Base-by-base conservation (phyloP, 164 flowering plant species). In the Nelumbo lutea region DNA sequence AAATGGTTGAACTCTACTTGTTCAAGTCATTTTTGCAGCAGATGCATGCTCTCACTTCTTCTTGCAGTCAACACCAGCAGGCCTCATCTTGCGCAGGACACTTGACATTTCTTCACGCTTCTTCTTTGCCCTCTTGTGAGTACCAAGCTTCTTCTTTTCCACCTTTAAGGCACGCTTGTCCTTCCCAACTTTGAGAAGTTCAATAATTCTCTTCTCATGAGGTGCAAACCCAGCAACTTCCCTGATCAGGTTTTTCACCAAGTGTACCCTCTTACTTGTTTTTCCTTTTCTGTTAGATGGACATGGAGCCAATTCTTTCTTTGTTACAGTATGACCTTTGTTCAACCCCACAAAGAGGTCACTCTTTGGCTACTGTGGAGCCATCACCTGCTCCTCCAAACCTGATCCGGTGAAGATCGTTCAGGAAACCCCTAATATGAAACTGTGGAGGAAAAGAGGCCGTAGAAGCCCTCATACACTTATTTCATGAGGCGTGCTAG, bases 71-170 rank as follows among this genome's bases (percentile, higher is more conserved):
- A 69, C 75, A 3, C 79, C 79, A 77, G 79, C 76, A 77, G 79
- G 76, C 84, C 82, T 79, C 79, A 78, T 77, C 79, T 79, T 79
- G 72, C 81, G 80, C 48, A 81, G 82, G 67, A 77, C 80, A 69
- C 60, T 79, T 47, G 83, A 75, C 85, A 81, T 81, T 71, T 79
- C 83, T 76, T 82, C 85, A 14, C 82, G 60, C 83, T 82, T 82
- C 76, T 65, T 27, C 27, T 27, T 27, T 27, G 27, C 27, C 27
- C 27, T 27, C 27, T 27, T 27, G 27, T 27, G 27, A 27, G 27
- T 27, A 27, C 27, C 27, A 27, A 82, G 64, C 79, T 82, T 82
- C 64, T 81, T 67, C 70, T 76, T 80, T 10, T 81, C 84, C 43
- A 82, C 68, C 75, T 82, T 82, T 51, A 79, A 65, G 1, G 82